Conservation (phyloP, 2,329 filamentous ascomycete genomes). For the Immersiporthe knoxdaviesiana region DNA sequence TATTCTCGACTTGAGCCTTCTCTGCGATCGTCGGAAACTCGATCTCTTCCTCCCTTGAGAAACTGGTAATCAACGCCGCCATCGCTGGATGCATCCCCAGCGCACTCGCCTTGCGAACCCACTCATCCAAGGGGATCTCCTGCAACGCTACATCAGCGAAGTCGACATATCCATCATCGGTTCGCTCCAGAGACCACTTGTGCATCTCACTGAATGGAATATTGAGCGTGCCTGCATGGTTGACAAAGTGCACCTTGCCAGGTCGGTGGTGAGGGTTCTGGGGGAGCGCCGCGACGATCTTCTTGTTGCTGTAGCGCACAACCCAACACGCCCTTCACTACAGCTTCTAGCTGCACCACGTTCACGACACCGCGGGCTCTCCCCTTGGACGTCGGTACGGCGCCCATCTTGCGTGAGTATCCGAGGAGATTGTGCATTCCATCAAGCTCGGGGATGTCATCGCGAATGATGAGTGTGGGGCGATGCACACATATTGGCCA, state of each 20-base stretch:
- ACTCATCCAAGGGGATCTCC: constrained; percentile 25
- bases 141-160: constrained; percentile 14
- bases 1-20: too few species aligned
- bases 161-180: constrained; percentile 3
- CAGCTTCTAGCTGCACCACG: too few species aligned
- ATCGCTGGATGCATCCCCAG: constrained; percentile 30
- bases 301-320: too few species aligned
- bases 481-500: constrained; percentile 39
- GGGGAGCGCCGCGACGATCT: too few species aligned
- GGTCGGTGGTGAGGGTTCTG: too few species aligned
- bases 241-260: too few species aligned
- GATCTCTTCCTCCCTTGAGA: too few species aligned
- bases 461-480: constrained; percentile 29
- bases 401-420: neutral
- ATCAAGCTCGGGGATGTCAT: constrained; percentile 12
- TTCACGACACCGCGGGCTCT: too few species aligned
- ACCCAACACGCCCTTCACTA: too few species aligned
- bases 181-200: constrained; percentile 25
- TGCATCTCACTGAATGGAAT: too few species aligned
- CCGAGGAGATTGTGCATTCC: neutral
- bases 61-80: constrained; percentile 24
- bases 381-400: neutral
- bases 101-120: constrained; percentile 26
- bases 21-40: too few species aligned
- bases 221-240: too few species aligned